Conservation (phyloP, 768 basidiomycete genomes). For the Suillus fuscotomentosus region DNA sequence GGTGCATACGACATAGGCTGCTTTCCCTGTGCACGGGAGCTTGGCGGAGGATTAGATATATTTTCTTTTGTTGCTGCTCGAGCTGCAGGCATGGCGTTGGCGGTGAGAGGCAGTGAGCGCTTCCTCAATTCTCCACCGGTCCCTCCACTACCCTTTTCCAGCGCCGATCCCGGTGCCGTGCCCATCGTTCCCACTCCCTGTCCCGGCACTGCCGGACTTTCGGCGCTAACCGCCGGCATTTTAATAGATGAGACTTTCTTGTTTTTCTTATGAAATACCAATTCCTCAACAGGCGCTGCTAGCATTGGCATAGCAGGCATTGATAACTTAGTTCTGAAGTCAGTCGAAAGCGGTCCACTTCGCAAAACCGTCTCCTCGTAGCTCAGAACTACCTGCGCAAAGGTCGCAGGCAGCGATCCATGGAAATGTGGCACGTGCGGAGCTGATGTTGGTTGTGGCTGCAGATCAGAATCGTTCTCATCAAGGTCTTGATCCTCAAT, state of each 20-base stretch:
- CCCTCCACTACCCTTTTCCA: conserved; percentile 32
- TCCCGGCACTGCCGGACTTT: conserved; percentile 12
- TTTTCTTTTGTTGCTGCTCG: conserved; percentile 39
- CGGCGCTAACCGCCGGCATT: conserved; percentile 22
- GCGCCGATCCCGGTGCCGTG: conserved; percentile 31
- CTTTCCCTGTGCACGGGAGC: conserved; percentile 87
- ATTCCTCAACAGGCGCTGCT: conserved; percentile 18
- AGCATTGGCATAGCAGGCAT: conserved; percentile 16
- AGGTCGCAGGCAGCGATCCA: conserved; percentile 22
- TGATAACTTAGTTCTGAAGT: conserved; percentile 28
- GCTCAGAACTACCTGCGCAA: conserved; percentile 40
- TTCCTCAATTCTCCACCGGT: conserved; percentile 35
- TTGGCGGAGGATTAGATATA: conserved; percentile 50
- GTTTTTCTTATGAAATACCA: conserved; percentile 39
- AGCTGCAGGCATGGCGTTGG: conserved; percentile 43
- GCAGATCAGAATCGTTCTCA: conserved; percentile 27
- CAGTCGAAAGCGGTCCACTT: conserved; percentile 11
- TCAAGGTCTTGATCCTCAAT: conserved; percentile 38
- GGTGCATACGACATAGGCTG: conserved; percentile 80
- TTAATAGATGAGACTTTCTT: conserved; percentile 34
- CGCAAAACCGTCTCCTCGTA: conserved; percentile 33
- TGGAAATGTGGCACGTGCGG: conserved; percentile 13
- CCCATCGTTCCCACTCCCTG: conserved; percentile 18
- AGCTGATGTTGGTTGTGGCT: conserved; percentile 20
- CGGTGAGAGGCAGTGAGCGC: conserved; percentile 35